Evolutionary conservation across 164 flowering plant species (phyloP).

Genomic region (Aristolochia contorta): DNA sequence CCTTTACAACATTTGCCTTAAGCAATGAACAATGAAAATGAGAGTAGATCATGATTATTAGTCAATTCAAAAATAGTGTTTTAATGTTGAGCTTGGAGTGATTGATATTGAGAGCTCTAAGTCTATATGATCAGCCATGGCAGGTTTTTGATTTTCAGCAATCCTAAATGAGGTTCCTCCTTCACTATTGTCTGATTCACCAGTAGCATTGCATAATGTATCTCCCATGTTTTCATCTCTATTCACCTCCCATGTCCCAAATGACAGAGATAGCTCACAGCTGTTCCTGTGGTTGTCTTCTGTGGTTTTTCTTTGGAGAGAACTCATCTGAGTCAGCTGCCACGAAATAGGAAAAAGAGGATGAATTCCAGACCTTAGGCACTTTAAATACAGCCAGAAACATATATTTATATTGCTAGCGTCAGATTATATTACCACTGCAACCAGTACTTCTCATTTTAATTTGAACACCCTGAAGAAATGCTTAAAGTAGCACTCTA

Average conservation of each 20-base stretch:
- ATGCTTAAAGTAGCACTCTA: too few relatives aligned
- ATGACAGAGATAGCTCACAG: constrained; percentile 19
- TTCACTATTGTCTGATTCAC: not conserved
- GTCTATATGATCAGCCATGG: constrained; percentile 6
- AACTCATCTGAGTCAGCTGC: not conserved
- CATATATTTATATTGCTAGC: too few relatives aligned
- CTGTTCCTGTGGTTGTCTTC: not conserved
- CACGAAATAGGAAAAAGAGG: too few relatives aligned
- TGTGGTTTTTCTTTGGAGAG: not conserved
- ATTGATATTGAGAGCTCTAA: constrained; percentile 20
- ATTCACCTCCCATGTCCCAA: constrained; percentile 2
- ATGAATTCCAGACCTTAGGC: too few relatives aligned
- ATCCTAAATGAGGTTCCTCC: not conserved
- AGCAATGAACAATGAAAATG: too few relatives aligned
- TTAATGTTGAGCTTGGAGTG: not conserved
- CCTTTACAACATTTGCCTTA: too few relatives aligned
- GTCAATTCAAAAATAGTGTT: not conserved
- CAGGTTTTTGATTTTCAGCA: not conserved
- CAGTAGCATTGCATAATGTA: not conserved
- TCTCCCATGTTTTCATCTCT: constrained; percentile 6
- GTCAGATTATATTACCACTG: too few relatives aligned
- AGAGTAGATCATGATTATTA: too few relatives aligned
- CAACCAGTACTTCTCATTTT: too few relatives aligned
- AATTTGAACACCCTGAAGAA: too few relatives aligned
- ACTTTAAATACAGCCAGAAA: too few relatives aligned